Evolutionary conservation across 1,139 yeast species (phyloP).

Genomic region (Yamadazyma blattariae): DNA sequence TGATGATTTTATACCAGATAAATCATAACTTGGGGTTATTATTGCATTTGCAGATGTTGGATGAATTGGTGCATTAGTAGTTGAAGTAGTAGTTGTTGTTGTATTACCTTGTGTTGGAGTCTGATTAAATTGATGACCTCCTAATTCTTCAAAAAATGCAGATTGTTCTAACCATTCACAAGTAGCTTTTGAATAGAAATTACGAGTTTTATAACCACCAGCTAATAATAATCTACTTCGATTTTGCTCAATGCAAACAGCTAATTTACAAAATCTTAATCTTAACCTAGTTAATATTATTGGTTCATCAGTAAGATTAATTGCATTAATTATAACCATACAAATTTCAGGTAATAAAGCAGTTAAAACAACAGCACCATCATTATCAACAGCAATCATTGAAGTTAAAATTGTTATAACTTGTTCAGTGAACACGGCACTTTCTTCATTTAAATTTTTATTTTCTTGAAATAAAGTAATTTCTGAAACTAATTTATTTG

Average conservation of each 20-base stretch:
- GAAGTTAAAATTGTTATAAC: slow-evolving; percentile 35
- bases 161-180: slow-evolving; percentile 71
- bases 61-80: too few relatives aligned
- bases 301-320: slow-evolving; percentile 31
- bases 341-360: slow-evolving; percentile 33
- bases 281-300: slow-evolving; percentile 48
- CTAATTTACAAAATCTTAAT: slow-evolving; percentile 57
- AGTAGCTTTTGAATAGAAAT: slow-evolving; percentile 55
- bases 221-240: slow-evolving; percentile 37
- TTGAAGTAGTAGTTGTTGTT: neutral
- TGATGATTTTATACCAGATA: slow-evolving; percentile 6
- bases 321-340: slow-evolving; percentile 28
- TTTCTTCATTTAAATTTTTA: slow-evolving; percentile 25
- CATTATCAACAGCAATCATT: slow-evolving; percentile 34
- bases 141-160: slow-evolving; percentile 29
- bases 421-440: slow-evolving; percentile 38
- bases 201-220: slow-evolving; percentile 61
- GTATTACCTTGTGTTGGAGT: neutral
- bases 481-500: slow-evolving; percentile 29
- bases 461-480: slow-evolving; percentile 26
- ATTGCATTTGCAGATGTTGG: neutral
- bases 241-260: slow-evolving; percentile 46
- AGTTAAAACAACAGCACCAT: slow-evolving; percentile 37
- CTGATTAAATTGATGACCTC: neutral
- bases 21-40: neutral